phyloP scores from a whole-genome alignment of 2,329 filamentous ascomycete species.

The Teratosphaeriaceae sp. region DNA sequence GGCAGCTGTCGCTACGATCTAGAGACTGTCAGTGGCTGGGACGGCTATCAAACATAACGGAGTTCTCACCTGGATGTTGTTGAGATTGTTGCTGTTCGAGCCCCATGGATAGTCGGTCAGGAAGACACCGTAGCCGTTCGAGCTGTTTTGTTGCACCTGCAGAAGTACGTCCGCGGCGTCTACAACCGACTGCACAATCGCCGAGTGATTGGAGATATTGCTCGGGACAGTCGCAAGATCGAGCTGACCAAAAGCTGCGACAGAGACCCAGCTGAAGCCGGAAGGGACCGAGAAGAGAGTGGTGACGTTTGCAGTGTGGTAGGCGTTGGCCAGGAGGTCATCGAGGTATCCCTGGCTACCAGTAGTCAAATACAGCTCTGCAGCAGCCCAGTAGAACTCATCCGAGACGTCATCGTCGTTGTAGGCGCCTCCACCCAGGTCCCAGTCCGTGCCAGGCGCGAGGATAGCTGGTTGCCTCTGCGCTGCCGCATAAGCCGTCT shows the following conservation, averaged over 20 bases:
- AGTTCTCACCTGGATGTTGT: conserved; percentile 5
- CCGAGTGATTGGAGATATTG: conserved; percentile 5
- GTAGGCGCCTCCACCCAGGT: conserved; percentile 8
- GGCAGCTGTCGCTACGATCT: conserved; percentile 8
- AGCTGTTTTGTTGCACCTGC: conserved; percentile 7
- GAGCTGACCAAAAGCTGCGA: conserved; percentile 4
- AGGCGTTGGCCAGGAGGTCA: conserved; percentile 4
- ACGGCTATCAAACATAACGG: too few relatives aligned
- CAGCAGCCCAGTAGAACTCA: conserved; percentile 9
- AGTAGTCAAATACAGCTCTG: conserved; percentile 8
- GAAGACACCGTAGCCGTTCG: conserved; percentile 8
- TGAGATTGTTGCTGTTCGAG: conserved; percentile 8
- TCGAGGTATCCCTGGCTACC: not conserved
- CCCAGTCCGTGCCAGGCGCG: conserved; percentile 8
- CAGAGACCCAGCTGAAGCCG: conserved; percentile 6
- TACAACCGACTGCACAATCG: conserved; percentile 8
- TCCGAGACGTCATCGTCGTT: conserved; percentile 7
- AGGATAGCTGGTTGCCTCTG: conserved; percentile 4
- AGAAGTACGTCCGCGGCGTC: conserved; percentile 7
- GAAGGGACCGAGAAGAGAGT: conserved; percentile 4
- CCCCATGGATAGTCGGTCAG: conserved; percentile 6
- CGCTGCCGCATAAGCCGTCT: conserved; percentile 6
- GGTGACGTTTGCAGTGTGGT: conserved; percentile 6
- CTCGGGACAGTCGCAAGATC: conserved; percentile 7
- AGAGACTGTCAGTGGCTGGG: conserved; percentile 1